Conservation (phyloP, 257 asterid species). For the Solanum ossicruentum region DNA sequence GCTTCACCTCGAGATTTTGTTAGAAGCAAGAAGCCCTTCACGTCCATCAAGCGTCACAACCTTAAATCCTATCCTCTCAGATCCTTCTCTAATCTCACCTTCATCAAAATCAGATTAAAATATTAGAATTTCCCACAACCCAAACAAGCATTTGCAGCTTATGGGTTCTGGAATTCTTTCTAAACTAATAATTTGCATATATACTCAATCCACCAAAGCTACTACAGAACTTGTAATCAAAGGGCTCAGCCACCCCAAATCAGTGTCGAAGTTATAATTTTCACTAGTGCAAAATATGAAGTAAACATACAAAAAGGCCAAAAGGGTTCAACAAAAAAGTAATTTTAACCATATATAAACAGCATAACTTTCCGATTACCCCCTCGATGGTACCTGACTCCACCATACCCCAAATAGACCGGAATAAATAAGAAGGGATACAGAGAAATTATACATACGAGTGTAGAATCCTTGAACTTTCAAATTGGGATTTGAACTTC, state of each 20-base stretch:
- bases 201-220: background rate
- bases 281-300: background rate
- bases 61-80: slow-evolving; percentile 69
- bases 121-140: background rate
- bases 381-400: background rate
- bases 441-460: slow-evolving; percentile 23
- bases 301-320: background rate
- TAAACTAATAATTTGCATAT: background rate
- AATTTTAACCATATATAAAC: background rate
- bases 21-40: slow-evolving; percentile 55
- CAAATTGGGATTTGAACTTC: slow-evolving; percentile 39
- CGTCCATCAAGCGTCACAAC: slow-evolving; percentile 73
- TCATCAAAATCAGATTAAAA: background rate
- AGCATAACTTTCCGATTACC: background rate
- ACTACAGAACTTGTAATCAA: background rate
- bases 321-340: background rate
- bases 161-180: background rate
- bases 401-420: background rate
- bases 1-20: slow-evolving; percentile 34
- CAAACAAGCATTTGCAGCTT: background rate
- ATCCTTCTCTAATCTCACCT: slow-evolving; percentile 81
- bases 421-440: background rate
- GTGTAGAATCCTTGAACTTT: slow-evolving; percentile 79
- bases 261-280: background rate
- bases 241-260: background rate